phyloP scores from a whole-genome alignment of 2,329 filamentous ascomycete species.

The Hypoxylon sp. region DNA sequence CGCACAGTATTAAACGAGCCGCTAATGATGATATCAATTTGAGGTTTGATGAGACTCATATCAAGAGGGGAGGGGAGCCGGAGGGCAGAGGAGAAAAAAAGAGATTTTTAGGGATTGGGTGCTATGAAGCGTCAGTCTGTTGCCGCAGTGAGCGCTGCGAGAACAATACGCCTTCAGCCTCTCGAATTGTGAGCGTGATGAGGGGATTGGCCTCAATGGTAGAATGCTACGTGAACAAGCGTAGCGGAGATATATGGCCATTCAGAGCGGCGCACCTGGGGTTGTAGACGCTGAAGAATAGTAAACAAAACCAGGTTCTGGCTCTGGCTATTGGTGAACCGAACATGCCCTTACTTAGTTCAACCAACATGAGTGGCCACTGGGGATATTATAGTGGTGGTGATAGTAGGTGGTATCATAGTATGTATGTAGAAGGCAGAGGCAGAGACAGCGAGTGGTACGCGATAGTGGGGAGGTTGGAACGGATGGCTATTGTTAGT shows the following conservation, averaged over 20 bases:
- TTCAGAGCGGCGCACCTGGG: constrained; percentile 36
- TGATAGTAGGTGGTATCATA: constrained; percentile 31
- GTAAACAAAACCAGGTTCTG: constrained; percentile 50
- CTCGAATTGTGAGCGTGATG: constrained; percentile 35
- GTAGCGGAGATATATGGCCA: constrained; percentile 41
- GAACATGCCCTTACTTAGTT: constrained; percentile 28
- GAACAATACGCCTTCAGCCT: constrained; percentile 48
- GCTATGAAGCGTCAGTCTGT: constrained; percentile 25
- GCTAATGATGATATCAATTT: constrained; percentile 49
- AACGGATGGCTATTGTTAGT: constrained; percentile 15
- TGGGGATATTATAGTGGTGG: constrained; percentile 46
- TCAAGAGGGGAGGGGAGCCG: constrained; percentile 24
- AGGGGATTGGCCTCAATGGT: constrained; percentile 42
- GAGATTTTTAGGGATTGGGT: constrained; percentile 22
- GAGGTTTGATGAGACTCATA: constrained; percentile 41
- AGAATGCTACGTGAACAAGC: constrained; percentile 42
- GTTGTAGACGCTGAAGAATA: constrained; percentile 47
- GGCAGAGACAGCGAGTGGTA: constrained; percentile 15
- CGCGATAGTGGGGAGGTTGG: constrained; percentile 34
- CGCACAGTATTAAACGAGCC: constrained; percentile 37
- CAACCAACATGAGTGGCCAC: constrained; percentile 48
- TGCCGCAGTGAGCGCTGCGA: constrained; percentile 35
- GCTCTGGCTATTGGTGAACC: constrained; percentile 47
- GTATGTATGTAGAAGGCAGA: constrained; percentile 19
- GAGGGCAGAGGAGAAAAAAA: constrained; percentile 21